Percentiles rank a stretch among this genome's conserved stretches.
phyloP scores from a whole-genome alignment of 768 basidiomycete species.

The Hebeloma cylindrosporum region DNA sequence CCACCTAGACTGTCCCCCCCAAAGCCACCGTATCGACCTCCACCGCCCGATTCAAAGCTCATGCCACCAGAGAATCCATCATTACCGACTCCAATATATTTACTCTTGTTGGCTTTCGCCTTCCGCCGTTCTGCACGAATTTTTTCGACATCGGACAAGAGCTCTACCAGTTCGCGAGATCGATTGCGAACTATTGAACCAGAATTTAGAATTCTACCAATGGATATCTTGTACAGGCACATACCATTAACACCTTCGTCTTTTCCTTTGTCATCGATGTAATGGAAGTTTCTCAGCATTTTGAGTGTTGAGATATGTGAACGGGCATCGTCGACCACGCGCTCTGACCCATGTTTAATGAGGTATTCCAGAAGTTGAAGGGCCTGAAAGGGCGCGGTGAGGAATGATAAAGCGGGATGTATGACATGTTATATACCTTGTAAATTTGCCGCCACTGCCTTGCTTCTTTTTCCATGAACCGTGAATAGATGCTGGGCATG shows the following conservation, averaged over 20 bases:
- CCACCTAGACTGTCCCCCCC: slow-evolving; percentile 41
- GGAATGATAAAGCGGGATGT: not conserved
- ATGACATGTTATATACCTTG: slow-evolving; percentile 57
- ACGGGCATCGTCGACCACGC: slow-evolving; percentile 96
- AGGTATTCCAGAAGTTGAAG: slow-evolving; percentile 94
- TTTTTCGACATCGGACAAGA: slow-evolving; percentile 87
- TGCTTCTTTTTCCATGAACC: slow-evolving; percentile 98
- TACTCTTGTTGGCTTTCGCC: slow-evolving; percentile 87
- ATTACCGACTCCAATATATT: slow-evolving; percentile 86
- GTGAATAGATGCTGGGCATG: slow-evolving; percentile 94
- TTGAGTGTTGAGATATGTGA: slow-evolving; percentile 94
- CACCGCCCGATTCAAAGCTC: slow-evolving; percentile 42
- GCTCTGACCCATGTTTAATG: slow-evolving; percentile 94
- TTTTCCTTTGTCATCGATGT: slow-evolving; percentile 98
- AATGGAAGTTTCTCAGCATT: slow-evolving; percentile 97
- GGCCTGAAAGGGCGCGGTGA: slow-evolving; percentile 47
- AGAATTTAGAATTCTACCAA: not conserved
- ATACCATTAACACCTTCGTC: slow-evolving; percentile 97
- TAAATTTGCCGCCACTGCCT: slow-evolving; percentile 99
- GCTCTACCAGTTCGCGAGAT: slow-evolving; percentile 87
- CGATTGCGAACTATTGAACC: slow-evolving; percentile 81
- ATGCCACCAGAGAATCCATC: slow-evolving; percentile 58
- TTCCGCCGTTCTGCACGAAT: slow-evolving; percentile 89
- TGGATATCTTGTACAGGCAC: slow-evolving; percentile 6
- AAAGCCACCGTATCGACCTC: slow-evolving; percentile 45